Base-by-base conservation (phyloP, 768 basidiomycete genomes). In the Lentinus tigrinus region DNA sequence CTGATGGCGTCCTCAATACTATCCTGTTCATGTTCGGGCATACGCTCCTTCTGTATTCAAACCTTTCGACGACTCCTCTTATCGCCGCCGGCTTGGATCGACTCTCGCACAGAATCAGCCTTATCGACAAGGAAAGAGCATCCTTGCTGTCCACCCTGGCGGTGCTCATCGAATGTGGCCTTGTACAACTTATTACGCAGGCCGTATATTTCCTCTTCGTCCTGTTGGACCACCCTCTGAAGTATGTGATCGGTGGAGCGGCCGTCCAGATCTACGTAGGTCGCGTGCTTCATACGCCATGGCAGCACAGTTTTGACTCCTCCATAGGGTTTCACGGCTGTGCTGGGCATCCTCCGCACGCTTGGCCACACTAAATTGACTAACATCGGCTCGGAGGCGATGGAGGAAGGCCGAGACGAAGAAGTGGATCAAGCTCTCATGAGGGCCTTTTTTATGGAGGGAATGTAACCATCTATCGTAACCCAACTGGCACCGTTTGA, bases 211-310 rank as follows among this genome's bases (percentile, higher is more conserved):
- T 76, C 40, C 56, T 75, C 16, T 68, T 78, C 27, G 70, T 76
- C 47, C 69, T 77, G 23, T 52, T 71, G 16, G 34, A 62, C 24
- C 66, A 69, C 51, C 66, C 71, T 9, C 74, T 75, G 23, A 66
- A 72, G 52, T 72, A 59, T 6, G 67, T 78, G 39, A 56, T 73
- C 17, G 74, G 60, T 21, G 70, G 69, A 24, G 67, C 74, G 34
- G 72, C 75, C 24, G 68, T 72, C n/a, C 77, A 78, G 65, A 65
- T 74, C 36, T 78, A 78, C 49, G 77, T 77, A 42, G 63, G 75
- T 54, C 27, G 39, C 9, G 21, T 6, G 17, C 37, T 38, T 9
- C 8, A 38, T 38, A 38, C 37, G 17, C 21, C 7, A 40, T 40
- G 39, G 31, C 31, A 31, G 6, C 31, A 31, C 31, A 11, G 11